Conservation (phyloP, 345 rosid species). For the Punica granatum region DNA sequence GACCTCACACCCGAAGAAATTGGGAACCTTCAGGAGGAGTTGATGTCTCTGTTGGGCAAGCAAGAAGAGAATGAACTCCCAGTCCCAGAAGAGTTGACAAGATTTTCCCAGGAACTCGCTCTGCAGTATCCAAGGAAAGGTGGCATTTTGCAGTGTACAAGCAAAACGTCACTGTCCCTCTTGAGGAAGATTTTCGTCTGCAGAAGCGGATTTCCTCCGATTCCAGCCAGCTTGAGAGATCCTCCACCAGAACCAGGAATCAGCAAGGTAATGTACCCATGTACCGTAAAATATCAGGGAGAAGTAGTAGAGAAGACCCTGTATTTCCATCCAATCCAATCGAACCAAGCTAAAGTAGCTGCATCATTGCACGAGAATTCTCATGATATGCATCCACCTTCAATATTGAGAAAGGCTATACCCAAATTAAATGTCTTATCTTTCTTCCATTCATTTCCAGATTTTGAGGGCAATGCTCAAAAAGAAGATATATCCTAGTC, state of each 20-base stretch:
- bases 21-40: constrained; percentile 25
- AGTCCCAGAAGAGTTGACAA: background rate
- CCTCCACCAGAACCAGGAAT: constrained; percentile 46
- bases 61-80: constrained; percentile 4
- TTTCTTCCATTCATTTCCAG: constrained; percentile 18
- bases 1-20: constrained; percentile 18
- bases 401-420: background rate
- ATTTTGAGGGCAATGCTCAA: constrained; percentile 52
- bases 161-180: constrained; percentile 44
- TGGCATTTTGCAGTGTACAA: constrained; percentile 8
- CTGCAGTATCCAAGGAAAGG: background rate
- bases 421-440: background rate
- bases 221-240: constrained; percentile 39
- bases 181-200: constrained; percentile 62
- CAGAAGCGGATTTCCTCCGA: constrained; percentile 42
- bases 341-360: background rate
- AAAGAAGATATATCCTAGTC: constrained; percentile 60
- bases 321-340: background rate
- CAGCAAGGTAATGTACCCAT: constrained; percentile 48
- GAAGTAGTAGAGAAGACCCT: background rate
- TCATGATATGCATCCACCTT: background rate
- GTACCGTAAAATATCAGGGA: background rate
- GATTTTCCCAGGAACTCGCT: background rate
- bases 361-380: too few species aligned
- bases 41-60: constrained; percentile 17